Conservation (phyloP, 345 rosid species). For the Trapa incisa region DNA sequence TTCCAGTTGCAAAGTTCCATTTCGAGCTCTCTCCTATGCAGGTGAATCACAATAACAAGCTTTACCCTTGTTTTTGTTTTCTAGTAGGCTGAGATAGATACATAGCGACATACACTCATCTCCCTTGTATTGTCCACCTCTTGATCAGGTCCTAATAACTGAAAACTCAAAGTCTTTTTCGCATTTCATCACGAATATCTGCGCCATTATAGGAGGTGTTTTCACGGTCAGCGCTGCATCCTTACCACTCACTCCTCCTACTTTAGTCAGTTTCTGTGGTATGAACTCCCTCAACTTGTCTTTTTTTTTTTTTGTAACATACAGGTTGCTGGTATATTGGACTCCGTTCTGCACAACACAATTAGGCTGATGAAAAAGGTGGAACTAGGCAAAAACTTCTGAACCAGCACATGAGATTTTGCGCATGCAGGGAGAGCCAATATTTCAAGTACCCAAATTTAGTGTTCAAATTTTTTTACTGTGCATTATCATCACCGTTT, state of each 20-base stretch:
- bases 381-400: conserved; percentile 86
- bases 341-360: conserved; percentile 58
- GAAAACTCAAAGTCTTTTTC: conserved; percentile 79
- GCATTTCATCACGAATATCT: conserved; percentile 84
- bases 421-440: conserved; percentile 9
- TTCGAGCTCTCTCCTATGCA: conserved; percentile 99
- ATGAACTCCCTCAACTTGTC: not conserved
- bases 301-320: conserved; percentile 3
- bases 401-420: conserved; percentile 16
- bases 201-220: conserved; percentile 94
- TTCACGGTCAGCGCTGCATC: conserved; percentile 66
- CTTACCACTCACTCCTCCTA: not conserved
- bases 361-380: conserved; percentile 77
- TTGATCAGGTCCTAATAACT: conserved; percentile 62
- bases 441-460: conserved; percentile 1
- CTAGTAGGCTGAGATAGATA: not conserved
- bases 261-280: not conserved
- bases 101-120: not conserved
- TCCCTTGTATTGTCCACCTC: not conserved
- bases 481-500: not conserved
- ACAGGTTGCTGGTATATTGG: conserved; percentile 97
- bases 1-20: conserved; percentile 85
- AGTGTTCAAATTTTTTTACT: not conserved
- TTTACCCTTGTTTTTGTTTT: not conserved
- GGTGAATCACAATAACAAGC: conserved; percentile 22